Evolutionary conservation across 306 rosid genomes (phyloP).

Genomic region (Lagenaria siceraria): DNA sequence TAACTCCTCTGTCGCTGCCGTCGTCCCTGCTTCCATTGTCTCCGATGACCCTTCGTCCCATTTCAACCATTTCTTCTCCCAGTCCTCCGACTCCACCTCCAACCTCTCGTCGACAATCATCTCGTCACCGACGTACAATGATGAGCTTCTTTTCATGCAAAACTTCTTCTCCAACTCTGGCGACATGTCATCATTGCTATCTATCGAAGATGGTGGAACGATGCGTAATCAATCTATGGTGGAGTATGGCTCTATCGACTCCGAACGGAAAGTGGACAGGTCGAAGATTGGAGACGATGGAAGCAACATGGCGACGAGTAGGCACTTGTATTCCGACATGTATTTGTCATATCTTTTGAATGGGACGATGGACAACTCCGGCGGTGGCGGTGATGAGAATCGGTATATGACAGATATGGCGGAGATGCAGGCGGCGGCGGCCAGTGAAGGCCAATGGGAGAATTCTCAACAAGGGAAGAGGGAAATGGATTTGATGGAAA

Average conservation of each 20-base stretch:
- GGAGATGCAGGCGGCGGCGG: neutral
- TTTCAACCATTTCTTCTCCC: slow-evolving; percentile 8
- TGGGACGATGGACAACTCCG: slow-evolving; percentile 15
- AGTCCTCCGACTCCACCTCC: slow-evolving; percentile 24
- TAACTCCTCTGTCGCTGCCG: neutral
- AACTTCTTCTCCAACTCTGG: slow-evolving; percentile 22
- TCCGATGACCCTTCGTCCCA: slow-evolving; percentile 12
- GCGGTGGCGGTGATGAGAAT: neutral
- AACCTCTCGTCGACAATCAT: slow-evolving; percentile 12
- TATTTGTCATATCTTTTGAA: slow-evolving; percentile 44
- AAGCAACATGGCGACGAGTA: neutral
- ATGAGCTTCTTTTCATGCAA: slow-evolving; percentile 61
- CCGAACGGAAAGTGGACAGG: neutral
- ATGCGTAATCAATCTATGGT: neutral
- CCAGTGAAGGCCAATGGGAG: neutral
- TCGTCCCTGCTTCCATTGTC: neutral
- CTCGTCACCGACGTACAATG: slow-evolving; percentile 24
- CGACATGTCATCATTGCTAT: neutral
- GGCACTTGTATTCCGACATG: slow-evolving; percentile 29
- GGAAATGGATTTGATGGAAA: slow-evolving; percentile 63
- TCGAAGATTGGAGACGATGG: neutral
- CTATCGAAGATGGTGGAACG: neutral
- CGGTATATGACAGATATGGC: neutral
- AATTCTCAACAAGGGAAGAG: slow-evolving; percentile 12
- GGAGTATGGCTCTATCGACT: neutral